These are phyloP conservation scores for Cladophialophora carrionii DNA, from an alignment of 2,329 filamentous ascomycete genomes.

Conservation along the genomic window DNA sequence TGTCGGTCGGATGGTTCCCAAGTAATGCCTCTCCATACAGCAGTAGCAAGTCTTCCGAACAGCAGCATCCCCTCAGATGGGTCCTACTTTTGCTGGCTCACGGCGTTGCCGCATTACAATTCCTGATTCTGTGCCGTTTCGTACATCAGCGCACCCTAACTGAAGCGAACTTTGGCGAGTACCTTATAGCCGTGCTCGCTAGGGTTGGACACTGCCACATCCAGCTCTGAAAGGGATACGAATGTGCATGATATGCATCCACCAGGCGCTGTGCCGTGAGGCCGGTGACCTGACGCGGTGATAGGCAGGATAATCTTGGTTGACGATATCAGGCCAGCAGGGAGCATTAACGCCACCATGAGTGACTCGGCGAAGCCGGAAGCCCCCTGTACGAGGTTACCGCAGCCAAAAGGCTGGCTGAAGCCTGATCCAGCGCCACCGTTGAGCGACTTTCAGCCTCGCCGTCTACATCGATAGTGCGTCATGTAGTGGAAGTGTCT, in stretches of 20 bases:
- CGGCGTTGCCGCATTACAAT: neutral
- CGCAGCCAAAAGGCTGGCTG: neutral
- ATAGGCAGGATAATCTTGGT: neutral
- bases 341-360: neutral
- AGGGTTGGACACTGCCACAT: neutral
- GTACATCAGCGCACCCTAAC: neutral
- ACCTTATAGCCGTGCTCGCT: neutral
- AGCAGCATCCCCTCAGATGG: neutral
- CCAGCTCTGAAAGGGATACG: no score
- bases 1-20: neutral
- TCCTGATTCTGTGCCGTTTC: neutral
- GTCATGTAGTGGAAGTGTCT: slow-evolving; percentile 4
- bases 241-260: no score
- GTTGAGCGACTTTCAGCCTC: neutral
- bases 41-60: neutral
- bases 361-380: neutral
- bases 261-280: neutral
- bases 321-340: neutral
- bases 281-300: neutral
- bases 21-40: neutral
- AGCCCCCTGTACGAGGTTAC: neutral
- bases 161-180: neutral
- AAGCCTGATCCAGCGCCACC: neutral
- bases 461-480: slow-evolving; percentile 9
- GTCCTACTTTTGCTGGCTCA: neutral